Conservation (phyloP, 257 asterid genomes). For the Rhazya stricta region DNA sequence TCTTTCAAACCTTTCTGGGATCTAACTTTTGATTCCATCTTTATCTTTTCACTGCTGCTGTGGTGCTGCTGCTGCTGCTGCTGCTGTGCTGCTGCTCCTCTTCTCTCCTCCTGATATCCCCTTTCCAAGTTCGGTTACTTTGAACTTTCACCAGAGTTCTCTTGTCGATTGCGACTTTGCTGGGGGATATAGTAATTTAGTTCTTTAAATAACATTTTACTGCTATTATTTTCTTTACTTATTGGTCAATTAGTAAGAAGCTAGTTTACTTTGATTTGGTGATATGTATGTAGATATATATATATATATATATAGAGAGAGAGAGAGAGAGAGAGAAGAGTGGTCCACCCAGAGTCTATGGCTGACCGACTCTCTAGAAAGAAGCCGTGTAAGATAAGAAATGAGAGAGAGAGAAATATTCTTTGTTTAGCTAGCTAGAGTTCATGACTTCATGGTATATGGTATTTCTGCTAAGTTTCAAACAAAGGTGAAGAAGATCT, state of each 20-base stretch:
- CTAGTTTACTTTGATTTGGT: neutral
- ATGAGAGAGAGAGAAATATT: slow-evolving; percentile 38
- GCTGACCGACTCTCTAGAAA: slow-evolving; percentile 67
- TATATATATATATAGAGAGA: slow-evolving; percentile 6
- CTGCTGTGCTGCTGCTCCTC: too few relatives aligned
- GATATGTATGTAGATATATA: neutral
- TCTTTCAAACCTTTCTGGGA: slow-evolving; percentile 43
- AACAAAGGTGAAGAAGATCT: slow-evolving; percentile 29
- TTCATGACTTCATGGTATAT: slow-evolving; percentile 41
- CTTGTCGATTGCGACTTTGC: neutral
- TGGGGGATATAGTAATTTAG: neutral
- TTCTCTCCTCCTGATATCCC: too few relatives aligned
- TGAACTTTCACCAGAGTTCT: neutral
- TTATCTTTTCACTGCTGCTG: neutral
- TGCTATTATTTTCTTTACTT: neutral
- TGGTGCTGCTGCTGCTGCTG: too few relatives aligned
- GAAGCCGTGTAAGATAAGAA: slow-evolving; percentile 58
- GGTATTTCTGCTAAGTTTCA: slow-evolving; percentile 42
- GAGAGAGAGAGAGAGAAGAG: slow-evolving; percentile 30
- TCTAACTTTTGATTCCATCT: slow-evolving; percentile 24
- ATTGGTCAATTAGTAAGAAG: neutral
- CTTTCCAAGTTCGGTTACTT: neutral
- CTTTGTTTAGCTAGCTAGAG: slow-evolving; percentile 25
- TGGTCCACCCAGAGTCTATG: slow-evolving; percentile 75
- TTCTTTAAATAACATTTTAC: too few relatives aligned